phyloP scores from a whole-genome alignment of 139 green algal genomes.

The Coelastrella sp. region DNA sequence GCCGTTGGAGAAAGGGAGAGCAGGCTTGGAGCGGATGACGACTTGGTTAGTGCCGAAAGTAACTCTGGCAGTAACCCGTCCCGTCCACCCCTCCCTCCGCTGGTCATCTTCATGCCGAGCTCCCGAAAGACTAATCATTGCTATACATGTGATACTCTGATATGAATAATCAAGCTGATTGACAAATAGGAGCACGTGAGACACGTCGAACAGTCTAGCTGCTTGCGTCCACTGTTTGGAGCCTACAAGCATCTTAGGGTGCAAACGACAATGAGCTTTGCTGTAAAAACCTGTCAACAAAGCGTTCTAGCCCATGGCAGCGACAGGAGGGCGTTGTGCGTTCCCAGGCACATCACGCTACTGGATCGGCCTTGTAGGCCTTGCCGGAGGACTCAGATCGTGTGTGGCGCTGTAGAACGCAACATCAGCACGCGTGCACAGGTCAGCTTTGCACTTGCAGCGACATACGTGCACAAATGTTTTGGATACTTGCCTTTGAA shows the following conservation, averaged over 20 bases:
- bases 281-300: no score
- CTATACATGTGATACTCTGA: not conserved
- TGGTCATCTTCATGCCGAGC: not conserved
- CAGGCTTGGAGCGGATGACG: not conserved
- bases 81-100: not conserved
- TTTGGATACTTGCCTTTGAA: not conserved
- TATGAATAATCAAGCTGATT: not conserved
- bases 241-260: not conserved
- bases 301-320: not conserved
- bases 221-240: not conserved
- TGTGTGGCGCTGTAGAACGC: not conserved
- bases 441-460: not conserved
- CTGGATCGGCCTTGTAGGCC: not conserved
- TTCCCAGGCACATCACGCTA: not conserved
- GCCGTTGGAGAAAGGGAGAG: no score
- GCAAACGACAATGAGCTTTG: not conserved
- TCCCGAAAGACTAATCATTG: not conserved
- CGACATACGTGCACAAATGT: not conserved
- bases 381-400: not conserved
- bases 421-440: not conserved
- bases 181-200: not conserved
- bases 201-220: not conserved
- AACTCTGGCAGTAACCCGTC: not conserved
- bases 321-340: not conserved
- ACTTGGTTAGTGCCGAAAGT: not conserved